A percentile compares a stretch with the other conserved stretches of the same genome.
Conservation (phyloP, 169 alveolate genomes). For the Eimeria necatrix region DNA sequence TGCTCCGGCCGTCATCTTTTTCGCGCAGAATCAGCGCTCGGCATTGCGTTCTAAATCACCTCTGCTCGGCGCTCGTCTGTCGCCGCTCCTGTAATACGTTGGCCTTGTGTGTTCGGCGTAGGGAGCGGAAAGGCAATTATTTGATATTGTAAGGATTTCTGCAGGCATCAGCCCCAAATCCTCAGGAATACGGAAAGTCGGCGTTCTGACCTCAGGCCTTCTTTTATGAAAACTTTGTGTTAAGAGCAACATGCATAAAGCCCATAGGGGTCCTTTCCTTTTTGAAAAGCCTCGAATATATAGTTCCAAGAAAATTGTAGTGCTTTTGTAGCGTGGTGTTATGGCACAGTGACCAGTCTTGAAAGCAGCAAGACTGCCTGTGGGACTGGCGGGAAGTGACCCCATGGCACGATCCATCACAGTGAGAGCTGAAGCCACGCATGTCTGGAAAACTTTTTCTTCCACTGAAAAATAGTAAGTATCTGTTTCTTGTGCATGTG, state of each 20-base stretch:
- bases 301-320: background rate
- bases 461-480: too few species aligned
- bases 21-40: background rate
- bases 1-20: background rate
- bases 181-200: slow-evolving; percentile 19
- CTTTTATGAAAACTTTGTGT: background rate
- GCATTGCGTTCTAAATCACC: background rate
- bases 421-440: too few species aligned
- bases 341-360: background rate
- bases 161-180: background rate
- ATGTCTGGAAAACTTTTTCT: too few species aligned
- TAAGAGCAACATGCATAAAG: background rate
- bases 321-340: background rate
- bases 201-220: too few species aligned
- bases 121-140: too few species aligned
- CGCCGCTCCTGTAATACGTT: too few species aligned
- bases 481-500: background rate
- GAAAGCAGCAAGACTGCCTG: slow-evolving; percentile 23
- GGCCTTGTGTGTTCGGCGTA: too few species aligned
- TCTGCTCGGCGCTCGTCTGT: too few species aligned
- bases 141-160: background rate
- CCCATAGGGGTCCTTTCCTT: background rate
- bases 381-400: slow-evolving; percentile 57
- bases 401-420: background rate
- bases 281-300: background rate